These are phyloP conservation scores for Daldinia eschscholtzii DNA, from an alignment of 2,329 filamentous ascomycete species.

Conservation along the genomic window DNA sequence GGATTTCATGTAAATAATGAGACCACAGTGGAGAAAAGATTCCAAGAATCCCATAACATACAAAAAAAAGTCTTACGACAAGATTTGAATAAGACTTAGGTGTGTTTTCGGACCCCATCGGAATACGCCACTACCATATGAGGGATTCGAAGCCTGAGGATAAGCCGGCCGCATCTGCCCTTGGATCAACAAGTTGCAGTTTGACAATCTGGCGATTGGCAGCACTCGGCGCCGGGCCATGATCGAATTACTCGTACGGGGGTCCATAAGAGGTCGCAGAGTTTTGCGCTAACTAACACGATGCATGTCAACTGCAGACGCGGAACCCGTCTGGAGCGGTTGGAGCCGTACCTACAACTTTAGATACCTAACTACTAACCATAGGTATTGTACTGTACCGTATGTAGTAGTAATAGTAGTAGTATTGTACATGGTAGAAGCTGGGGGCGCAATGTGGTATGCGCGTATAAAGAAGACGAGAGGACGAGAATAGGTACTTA, in stretches of 20 bases:
- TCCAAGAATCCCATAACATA: conserved; percentile 4
- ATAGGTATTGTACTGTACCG: too few relatives aligned
- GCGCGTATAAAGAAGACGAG: conserved; percentile 17
- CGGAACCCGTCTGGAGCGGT: conserved; percentile 39
- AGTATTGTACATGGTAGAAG: background rate
- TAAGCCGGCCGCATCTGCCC: conserved; percentile 16
- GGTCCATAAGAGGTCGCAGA: conserved; percentile 7
- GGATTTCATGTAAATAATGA: conserved; percentile 23
- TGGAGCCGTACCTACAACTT: conserved; percentile 28
- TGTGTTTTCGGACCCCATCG: conserved; percentile 13
- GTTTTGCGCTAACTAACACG: conserved; percentile 14
- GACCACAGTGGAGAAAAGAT: conserved; percentile 20
- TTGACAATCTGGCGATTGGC: conserved; percentile 10
- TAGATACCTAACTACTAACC: background rate
- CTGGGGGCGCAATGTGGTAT: conserved; percentile 27
- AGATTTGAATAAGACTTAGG: background rate
- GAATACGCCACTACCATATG: conserved; percentile 8
- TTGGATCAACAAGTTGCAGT: conserved; percentile 15
- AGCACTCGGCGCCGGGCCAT: conserved; percentile 1
- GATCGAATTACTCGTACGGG: conserved; percentile 1
- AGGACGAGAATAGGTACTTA: background rate
- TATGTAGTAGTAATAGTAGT: background rate
- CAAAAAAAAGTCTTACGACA: conserved; percentile 26
- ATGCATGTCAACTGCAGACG: conserved; percentile 26
- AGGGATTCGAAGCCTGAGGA: conserved; percentile 11